A percentile compares a stretch with the other conserved stretches of the same genome.
Conservation (phyloP, 306 rosid genomes). For the Fragaria nilgerrensis region DNA sequence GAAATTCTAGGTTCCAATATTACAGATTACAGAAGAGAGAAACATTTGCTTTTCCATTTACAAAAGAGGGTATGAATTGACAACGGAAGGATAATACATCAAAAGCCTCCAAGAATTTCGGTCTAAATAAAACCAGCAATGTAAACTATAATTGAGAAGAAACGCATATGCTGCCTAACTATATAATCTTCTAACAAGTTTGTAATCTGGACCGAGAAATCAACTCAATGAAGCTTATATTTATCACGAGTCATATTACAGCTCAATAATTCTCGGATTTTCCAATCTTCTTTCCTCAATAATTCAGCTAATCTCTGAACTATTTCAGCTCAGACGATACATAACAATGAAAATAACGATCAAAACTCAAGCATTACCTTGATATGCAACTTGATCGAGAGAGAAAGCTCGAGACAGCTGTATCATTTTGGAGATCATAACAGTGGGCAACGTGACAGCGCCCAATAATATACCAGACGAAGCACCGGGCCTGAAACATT, state of each 20-base stretch:
- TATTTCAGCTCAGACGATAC: neutral
- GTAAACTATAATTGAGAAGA: neutral
- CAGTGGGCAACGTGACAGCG: conserved; percentile 67
- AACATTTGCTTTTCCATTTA: neutral
- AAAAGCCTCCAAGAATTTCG: neutral
- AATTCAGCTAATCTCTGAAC: neutral
- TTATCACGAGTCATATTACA: neutral
- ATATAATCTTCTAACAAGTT: neutral
- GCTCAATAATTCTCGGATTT: neutral
- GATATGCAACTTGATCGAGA: conserved; percentile 39
- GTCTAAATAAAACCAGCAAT: neutral
- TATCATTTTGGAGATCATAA: conserved; percentile 70
- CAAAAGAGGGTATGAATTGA: neutral
- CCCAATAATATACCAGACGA: conserved; percentile 85
- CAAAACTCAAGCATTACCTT: conserved; percentile 40
- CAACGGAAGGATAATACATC: neutral
- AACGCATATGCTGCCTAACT: neutral
- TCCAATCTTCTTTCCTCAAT: neutral
- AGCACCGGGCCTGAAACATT: conserved; percentile 67
- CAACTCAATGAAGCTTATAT: neutral
- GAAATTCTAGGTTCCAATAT: neutral
- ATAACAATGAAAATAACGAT: neutral
- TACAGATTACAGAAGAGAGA: neutral
- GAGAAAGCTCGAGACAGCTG: conserved; percentile 62
- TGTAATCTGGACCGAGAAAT: neutral